Evolutionary conservation across 768 basidiomycete species (phyloP).

Genomic region (Kwoniella shandongensis): DNA sequence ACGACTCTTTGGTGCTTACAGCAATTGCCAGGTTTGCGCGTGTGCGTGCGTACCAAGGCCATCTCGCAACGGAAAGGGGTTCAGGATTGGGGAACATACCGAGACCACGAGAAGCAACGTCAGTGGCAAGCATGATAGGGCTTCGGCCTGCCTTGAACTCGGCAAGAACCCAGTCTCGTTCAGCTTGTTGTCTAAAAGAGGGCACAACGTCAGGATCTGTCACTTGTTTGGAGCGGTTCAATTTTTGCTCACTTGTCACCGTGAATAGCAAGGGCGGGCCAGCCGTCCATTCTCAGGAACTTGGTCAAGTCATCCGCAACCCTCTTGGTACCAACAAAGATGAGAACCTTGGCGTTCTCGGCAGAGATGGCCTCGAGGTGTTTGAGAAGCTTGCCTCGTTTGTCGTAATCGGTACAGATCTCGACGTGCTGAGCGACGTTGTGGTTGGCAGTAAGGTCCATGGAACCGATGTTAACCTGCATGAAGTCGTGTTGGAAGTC

Average conservation of each 20-base stretch:
- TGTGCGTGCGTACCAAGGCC: conserved; percentile 18
- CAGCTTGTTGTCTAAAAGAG: conserved; percentile 57
- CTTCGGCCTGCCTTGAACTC: conserved; percentile 98
- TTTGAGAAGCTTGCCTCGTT: conserved; percentile 91
- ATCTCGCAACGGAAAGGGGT: conserved; percentile 16
- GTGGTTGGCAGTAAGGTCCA: conserved; percentile 97
- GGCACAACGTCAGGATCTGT: no score
- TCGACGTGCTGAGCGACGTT: conserved; percentile 95
- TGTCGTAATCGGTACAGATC: conserved; percentile 95
- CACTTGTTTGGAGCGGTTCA: background rate
- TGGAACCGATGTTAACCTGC: conserved; percentile 97
- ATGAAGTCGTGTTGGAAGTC: conserved; percentile 96
- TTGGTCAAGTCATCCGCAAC: conserved; percentile 99
- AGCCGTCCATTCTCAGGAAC: conserved; percentile 87
- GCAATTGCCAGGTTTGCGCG: conserved; percentile 24
- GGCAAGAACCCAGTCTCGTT: conserved; percentile 97
- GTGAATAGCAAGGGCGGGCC: conserved; percentile 99
- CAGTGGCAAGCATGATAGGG: conserved; percentile 97
- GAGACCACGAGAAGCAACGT: conserved; percentile 98
- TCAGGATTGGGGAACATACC: conserved; percentile 68
- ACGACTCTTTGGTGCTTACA: conserved; percentile 26
- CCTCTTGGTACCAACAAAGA: conserved; percentile 96
- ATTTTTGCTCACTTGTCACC: conserved; percentile 75
- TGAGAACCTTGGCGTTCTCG: conserved; percentile 97
- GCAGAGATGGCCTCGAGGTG: conserved; percentile 94